Evolutionary conservation across 1,139 yeast genomes (phyloP).

Genomic region (Meyerozyma athensensis): DNA sequence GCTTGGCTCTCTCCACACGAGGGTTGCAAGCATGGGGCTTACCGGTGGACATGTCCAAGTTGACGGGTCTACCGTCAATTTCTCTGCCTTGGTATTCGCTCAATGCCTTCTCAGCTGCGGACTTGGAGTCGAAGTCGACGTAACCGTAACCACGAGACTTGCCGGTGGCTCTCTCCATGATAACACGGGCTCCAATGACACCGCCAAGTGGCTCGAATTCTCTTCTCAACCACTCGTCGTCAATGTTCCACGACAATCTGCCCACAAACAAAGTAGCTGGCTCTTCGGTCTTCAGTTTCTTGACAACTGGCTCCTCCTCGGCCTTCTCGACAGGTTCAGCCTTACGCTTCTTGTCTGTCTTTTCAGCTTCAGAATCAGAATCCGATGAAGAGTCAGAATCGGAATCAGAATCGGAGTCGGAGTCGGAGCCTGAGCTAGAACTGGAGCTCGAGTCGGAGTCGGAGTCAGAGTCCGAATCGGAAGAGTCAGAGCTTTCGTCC

Average conservation of each 20-base stretch:
- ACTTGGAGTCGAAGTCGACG: slow-evolving; percentile 81
- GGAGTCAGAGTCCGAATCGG: slow-evolving; percentile 5
- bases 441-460: slow-evolving; percentile 2
- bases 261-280: slow-evolving; percentile 94
- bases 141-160: slow-evolving; percentile 98
- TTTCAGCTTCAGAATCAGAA: slow-evolving; percentile 6
- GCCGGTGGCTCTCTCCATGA: slow-evolving; percentile 87
- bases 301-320: slow-evolving; percentile 30
- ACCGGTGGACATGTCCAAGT: slow-evolving; percentile 85
- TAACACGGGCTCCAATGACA: slow-evolving; percentile 84
- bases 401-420: slow-evolving; percentile 9
- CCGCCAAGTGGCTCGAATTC: slow-evolving; percentile 85
- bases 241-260: slow-evolving; percentile 95
- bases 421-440: slow-evolving; percentile 5
- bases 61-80: slow-evolving; percentile 94
- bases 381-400: slow-evolving; percentile 10
- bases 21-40: slow-evolving; percentile 60
- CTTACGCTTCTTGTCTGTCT: slow-evolving; percentile 28
- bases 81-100: slow-evolving; percentile 85
- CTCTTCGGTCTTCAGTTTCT: slow-evolving; percentile 43
- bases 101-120: slow-evolving; percentile 85
- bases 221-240: slow-evolving; percentile 85
- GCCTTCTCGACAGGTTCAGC: slow-evolving; percentile 26
- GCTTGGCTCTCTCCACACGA: slow-evolving; percentile 68
- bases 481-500: slow-evolving; percentile 3